Percentiles rank a stretch among this genome's conserved stretches.
Evolutionary conservation across 108 stramenopile species (phyloP).

Genomic region (Cyclotella sp.): DNA sequence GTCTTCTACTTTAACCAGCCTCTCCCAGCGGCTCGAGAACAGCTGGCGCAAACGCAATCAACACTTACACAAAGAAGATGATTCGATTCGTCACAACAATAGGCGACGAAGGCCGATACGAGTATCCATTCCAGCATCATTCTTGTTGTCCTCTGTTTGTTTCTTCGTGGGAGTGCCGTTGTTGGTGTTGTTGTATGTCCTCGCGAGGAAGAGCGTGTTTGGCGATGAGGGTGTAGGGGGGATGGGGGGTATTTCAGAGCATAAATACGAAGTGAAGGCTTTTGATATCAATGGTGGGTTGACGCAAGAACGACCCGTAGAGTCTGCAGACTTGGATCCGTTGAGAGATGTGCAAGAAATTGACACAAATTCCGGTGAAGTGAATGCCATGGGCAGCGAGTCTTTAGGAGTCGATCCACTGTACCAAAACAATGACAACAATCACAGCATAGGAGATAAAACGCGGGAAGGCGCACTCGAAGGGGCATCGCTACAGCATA

Average conservation of each 20-base stretch:
- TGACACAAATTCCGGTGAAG: not conserved
- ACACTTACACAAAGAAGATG: conserved; percentile 22
- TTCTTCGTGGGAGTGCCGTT: conserved; percentile 46
- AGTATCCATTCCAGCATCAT: conserved; percentile 36
- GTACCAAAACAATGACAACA: not conserved
- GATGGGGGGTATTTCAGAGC: conserved; percentile 6
- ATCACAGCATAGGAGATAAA: not conserved
- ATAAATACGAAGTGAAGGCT: conserved; percentile 38
- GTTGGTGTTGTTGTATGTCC: conserved; percentile 37
- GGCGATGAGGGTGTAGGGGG: conserved; percentile 37
- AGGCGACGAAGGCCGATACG: conserved; percentile 19
- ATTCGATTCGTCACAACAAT: conserved; percentile 9
- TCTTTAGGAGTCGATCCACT: not conserved
- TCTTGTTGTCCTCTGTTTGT: conserved; percentile 28
- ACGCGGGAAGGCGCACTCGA: not conserved
- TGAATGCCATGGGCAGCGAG: not conserved
- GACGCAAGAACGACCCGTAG: not conserved
- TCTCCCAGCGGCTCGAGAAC: not conserved
- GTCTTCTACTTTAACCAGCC: conserved; percentile 1
- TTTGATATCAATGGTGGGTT: not conserved
- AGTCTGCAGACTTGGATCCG: not conserved
- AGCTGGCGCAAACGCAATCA: conserved; percentile 25
- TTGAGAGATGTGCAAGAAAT: not conserved
- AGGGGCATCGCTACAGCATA: not conserved
- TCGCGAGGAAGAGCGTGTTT: conserved; percentile 47